Base-by-base conservation (phyloP, 148 eudicot genomes). In the Heliamphora exappendiculata region DNA sequence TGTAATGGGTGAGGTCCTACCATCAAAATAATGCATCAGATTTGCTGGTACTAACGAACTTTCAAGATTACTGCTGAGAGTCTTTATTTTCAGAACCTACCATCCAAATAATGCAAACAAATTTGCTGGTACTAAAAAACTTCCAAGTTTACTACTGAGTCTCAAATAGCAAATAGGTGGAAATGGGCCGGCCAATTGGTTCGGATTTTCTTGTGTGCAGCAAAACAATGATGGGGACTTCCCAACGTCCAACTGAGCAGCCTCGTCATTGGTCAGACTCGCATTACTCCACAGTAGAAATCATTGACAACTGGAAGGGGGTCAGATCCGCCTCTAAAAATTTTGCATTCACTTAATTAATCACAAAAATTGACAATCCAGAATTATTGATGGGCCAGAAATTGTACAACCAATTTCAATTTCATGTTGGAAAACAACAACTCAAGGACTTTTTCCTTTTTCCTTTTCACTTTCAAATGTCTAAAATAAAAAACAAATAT, bases 341-440 rank as follows among this genome's bases (percentile, higher is more conserved):
- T 3, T n/a, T 22, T 57, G 31, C 58, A 53, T 53, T 53, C 24
- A 7, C 58, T 53, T 53, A 53, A n/a, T 53, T 11, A 7, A 57
- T 57, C 54, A 10, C 47, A 24, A 44, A n/a, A 54, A 69, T 24
- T 55, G 51, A 73, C 76, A 24, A 34, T 22, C 11, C 47, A 39
- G 12, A 41, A 67, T 67, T 67, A 67, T 67, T 67, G 71, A 67
- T 67, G 71, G 71, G 71, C 71, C 50, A 67, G 50, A 22, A 67
- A 9, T 37, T n/a, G 71, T 67, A 41, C 71, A 9, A 67, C 26
- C 50, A 51, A 31, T 51, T 49, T 9, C 12, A 42, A 28, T 53
- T 34, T 17, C 69, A 19, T 72, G 41, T 34, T 72, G 62, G 75
- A 58, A 37, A 37, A 19, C 29, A 2, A 0, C 5, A 11, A 44